Evolutionary conservation across 495 filamentous ascomycete species (phyloP).

Genomic region (Talaromyces nanjingensis): DNA sequence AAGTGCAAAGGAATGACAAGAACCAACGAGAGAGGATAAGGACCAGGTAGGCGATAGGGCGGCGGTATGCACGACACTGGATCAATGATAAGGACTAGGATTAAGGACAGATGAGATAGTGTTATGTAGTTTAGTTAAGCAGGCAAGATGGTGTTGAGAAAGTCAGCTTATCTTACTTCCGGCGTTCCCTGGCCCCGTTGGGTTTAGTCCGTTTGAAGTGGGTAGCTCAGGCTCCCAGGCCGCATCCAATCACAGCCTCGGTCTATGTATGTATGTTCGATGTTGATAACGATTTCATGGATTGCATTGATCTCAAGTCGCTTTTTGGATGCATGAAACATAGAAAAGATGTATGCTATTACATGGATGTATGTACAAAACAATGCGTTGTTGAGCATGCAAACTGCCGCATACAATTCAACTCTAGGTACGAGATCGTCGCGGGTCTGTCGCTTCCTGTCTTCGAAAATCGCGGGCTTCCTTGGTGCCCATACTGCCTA

Average conservation of each 20-base stretch:
- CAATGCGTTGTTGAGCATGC: not conserved
- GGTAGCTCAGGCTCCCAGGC: not conserved
- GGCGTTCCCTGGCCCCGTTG: not conserved
- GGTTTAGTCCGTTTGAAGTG: not conserved
- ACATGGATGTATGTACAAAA: not conserved
- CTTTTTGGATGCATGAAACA: not conserved
- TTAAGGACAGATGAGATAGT: not conserved
- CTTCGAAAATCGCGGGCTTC: conserved; percentile 81
- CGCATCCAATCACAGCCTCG: not conserved
- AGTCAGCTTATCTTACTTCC: not conserved
- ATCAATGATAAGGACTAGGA: not conserved
- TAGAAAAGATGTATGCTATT: not conserved
- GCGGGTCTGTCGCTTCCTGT: conserved; percentile 77
- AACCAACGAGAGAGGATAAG: not conserved
- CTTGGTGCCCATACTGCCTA: conserved; percentile 83
- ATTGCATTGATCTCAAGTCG: not conserved
- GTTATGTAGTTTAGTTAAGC: too few species aligned
- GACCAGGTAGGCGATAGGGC: not conserved
- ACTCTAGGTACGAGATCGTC: conserved; percentile 51
- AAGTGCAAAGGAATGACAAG: not conserved
- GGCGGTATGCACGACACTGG: not conserved
- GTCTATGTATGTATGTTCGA: too few species aligned
- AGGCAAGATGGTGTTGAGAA: not conserved
- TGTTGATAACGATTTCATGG: not conserved
- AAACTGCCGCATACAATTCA: not conserved